Base-by-base conservation (phyloP, 495 filamentous ascomycete species). In the Lophiostoma macrostomum region DNA sequence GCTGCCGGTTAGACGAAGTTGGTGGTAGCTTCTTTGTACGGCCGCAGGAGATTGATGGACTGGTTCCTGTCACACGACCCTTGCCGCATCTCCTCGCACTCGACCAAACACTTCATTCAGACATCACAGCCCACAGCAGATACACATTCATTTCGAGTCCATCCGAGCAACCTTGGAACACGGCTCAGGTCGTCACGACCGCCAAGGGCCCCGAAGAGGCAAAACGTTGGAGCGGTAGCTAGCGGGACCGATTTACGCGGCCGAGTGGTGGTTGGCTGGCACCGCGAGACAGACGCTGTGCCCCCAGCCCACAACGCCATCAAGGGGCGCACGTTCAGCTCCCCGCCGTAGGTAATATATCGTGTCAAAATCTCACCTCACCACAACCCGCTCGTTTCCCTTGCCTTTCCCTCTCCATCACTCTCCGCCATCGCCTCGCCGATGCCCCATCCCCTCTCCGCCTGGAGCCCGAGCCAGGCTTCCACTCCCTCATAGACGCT, bases 381-480 rank as follows among this genome's bases (percentile, higher is more conserved):
- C 39, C 28, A 6, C 23, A 12, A 14, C 19, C 30, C 20, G 14
- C 30, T 16, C 30, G 34, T 53, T 37, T 29, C 16, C 29, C 50
- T 47, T 23, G 27, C 31, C 20, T 29, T 18, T 11, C 24, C 16
- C 36, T n/a, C 22, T 44, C 53, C 30, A 16, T 31, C 50, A 16
- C 24, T 32, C 28, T 51, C 23, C 36, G 3, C 34, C 56, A 48
- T 46, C 43, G 22, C 27, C 23, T 36, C 28, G 49, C 59, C 50
- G 19, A 60, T 59, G 61, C 52, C 45, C 44, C 50, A 61, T 60
- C 58, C 38, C 50, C 39, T 27, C 18, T 47, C 49, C 18, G 29
- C 34, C 24, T 55, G 22, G 36, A 49, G 56, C 56, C 53, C 60
- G 43, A 27, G 19, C 20, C 53, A 43, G 35, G 44, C 52, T 31